Conservation (phyloP, 176 grass and related monocot species). For the Eragrostis curvula region DNA sequence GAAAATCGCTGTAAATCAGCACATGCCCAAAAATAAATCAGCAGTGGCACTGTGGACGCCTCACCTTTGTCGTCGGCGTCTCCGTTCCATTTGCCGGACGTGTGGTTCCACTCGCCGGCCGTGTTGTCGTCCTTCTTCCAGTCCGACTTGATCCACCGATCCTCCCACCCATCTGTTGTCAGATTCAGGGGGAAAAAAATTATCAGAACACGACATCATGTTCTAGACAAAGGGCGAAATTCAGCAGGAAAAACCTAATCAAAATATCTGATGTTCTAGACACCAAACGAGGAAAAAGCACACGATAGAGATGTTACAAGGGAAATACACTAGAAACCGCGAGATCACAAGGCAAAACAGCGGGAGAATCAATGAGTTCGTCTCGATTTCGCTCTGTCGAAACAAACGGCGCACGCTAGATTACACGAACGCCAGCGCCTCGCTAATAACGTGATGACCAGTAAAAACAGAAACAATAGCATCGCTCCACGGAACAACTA, state of each 20-base stretch:
- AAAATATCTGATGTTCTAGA: no score
- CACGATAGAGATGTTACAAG: neutral
- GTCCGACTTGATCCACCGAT: constrained; percentile 80
- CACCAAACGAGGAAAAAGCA: no score
- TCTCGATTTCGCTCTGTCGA: neutral
- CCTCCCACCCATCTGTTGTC: constrained; percentile 67
- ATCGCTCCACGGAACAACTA: neutral
- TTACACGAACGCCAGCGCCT: neutral
- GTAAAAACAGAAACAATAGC: neutral
- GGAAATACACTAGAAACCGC: neutral
- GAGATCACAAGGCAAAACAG: neutral
- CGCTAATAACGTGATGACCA: neutral
- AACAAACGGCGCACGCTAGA: neutral
- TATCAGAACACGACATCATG: neutral
- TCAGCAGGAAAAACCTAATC: no score
- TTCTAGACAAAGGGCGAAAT: no score
- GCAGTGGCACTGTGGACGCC: neutral
- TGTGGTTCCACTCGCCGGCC: constrained; percentile 78
- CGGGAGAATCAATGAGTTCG: neutral
- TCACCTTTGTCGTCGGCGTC: constrained; percentile 82
- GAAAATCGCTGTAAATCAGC: neutral
- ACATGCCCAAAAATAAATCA: neutral
- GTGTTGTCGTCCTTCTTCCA: constrained; percentile 90
- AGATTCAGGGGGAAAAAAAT: neutral
- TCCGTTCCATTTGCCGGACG: constrained; percentile 83